Conservation (phyloP, 2,329 filamentous ascomycete species). For the Triangularia verruculosa region DNA sequence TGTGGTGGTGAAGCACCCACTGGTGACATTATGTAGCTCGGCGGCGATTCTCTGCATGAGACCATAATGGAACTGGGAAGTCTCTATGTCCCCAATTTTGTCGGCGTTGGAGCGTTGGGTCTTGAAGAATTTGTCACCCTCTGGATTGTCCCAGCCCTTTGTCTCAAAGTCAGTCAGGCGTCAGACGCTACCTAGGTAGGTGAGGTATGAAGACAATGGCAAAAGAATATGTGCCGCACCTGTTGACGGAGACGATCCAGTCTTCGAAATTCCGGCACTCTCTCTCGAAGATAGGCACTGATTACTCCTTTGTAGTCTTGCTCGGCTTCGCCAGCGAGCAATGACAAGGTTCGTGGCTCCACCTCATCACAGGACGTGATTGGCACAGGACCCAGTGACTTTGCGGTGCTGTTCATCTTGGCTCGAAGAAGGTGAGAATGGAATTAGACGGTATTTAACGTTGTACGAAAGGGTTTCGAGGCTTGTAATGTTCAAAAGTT, state of each 20-base stretch:
- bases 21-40: slow-evolving; percentile 39
- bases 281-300: not conserved
- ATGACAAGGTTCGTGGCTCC: not conserved
- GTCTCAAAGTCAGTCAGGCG: not conserved
- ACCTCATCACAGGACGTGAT: too few species aligned
- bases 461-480: too few species aligned
- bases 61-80: slow-evolving; percentile 25
- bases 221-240: not conserved
- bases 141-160: slow-evolving; percentile 44
- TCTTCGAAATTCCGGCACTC: not conserved
- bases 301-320: not conserved
- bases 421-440: too few species aligned
- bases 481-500: too few species aligned
- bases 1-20: slow-evolving; percentile 31
- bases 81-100: slow-evolving; percentile 25
- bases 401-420: not conserved
- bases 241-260: not conserved
- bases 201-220: not conserved
- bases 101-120: slow-evolving; percentile 40
- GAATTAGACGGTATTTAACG: too few species aligned
- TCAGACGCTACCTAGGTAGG: not conserved
- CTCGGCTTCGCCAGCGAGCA: not conserved
- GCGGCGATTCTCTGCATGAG: slow-evolving; percentile 44
- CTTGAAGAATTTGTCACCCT: slow-evolving; percentile 43
- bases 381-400: too few species aligned